Conservation (phyloP, 2,329 filamentous ascomycete genomes). For the Verticillium zaregamsianum region DNA sequence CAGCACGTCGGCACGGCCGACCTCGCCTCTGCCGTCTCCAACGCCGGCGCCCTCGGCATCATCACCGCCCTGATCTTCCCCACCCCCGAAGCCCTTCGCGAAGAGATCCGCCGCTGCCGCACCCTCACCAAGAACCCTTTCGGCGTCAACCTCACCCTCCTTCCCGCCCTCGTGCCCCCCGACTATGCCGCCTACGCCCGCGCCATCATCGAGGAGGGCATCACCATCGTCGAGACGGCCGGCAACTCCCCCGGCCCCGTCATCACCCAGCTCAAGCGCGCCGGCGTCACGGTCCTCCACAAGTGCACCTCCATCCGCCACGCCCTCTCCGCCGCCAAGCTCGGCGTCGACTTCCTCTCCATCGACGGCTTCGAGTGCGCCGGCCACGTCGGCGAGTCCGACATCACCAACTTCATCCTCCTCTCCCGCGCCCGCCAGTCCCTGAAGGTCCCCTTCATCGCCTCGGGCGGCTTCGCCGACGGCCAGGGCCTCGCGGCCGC, state of each 20-base stretch:
- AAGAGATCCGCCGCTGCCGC: conserved; percentile 85
- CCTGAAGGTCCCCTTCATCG: conserved; percentile 86
- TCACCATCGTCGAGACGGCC: conserved; percentile 88
- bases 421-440: conserved; percentile 80
- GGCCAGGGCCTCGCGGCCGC: conserved; percentile 90
- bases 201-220: conserved; percentile 87
- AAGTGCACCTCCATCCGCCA: conserved; percentile 98
- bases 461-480: conserved; percentile 92
- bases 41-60: conserved; percentile 79
- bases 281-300: conserved; percentile 77
- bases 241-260: conserved; percentile 86
- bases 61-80: conserved; percentile 90
- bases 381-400: conserved; percentile 79
- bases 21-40: conserved; percentile 70
- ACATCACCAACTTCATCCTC: conserved; percentile 88
- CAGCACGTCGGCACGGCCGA: conserved; percentile 81
- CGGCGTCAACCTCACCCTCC: conserved; percentile 90
- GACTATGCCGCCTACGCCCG: conserved; percentile 91
- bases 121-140: conserved; percentile 77
- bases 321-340: conserved; percentile 83
- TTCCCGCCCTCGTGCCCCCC: conserved; percentile 83
- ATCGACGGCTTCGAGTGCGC: conserved; percentile 99
- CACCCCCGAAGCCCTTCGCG: conserved; percentile 83
- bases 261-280: conserved; percentile 81
- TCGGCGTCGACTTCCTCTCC: conserved; percentile 92